Percentiles rank a stretch among this genome's conserved stretches.
These are phyloP conservation scores for Parasitella parasitica DNA, from an alignment of 371 early-diverging fungal genomes.

Conservation along the genomic window DNA sequence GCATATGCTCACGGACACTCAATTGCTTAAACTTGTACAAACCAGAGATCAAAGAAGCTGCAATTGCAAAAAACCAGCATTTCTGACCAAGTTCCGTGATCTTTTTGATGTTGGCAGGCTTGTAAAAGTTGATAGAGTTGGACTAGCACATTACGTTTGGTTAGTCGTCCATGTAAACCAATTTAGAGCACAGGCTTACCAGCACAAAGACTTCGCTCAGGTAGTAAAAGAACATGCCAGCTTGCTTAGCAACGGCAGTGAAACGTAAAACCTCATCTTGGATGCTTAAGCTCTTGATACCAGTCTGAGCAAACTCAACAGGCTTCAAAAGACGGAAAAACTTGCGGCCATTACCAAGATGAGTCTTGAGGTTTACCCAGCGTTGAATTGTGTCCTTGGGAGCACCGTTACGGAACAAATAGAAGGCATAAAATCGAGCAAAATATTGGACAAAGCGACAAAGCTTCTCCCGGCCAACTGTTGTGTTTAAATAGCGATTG, in stretches of 20 bases:
- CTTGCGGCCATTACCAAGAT: constrained; percentile 66
- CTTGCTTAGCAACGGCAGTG: constrained; percentile 50
- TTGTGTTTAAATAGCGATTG: constrained; percentile 58
- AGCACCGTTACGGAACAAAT: constrained; percentile 51
- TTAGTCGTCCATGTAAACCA: not conserved
- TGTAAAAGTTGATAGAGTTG: constrained; percentile 41
- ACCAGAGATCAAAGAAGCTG: constrained; percentile 58
- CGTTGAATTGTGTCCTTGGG: constrained; percentile 55
- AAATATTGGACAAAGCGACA: constrained; percentile 80
- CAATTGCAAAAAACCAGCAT: constrained; percentile 68
- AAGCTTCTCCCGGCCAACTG: constrained; percentile 79
- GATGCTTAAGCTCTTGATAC: constrained; percentile 49
- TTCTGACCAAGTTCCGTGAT: constrained; percentile 52
- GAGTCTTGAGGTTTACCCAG: constrained; percentile 55
- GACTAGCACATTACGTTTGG: constrained; percentile 17
- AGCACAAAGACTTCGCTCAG: constrained; percentile 57
- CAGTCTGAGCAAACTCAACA: constrained; percentile 60
- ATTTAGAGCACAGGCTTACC: no score
- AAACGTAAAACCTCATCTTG: constrained; percentile 56
- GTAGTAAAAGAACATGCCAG: constrained; percentile 60
- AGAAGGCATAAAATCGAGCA: constrained; percentile 64
- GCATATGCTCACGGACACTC: constrained; percentile 35
- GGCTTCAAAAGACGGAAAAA: constrained; percentile 56
- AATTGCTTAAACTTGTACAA: constrained; percentile 64
- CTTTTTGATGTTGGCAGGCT: constrained; percentile 49